Percentiles rank a stretch among this genome's conserved stretches.
phyloP scores from a whole-genome alignment of 176 grass and related monocot genomes.

The Ampelocalamus luodianensis region DNA sequence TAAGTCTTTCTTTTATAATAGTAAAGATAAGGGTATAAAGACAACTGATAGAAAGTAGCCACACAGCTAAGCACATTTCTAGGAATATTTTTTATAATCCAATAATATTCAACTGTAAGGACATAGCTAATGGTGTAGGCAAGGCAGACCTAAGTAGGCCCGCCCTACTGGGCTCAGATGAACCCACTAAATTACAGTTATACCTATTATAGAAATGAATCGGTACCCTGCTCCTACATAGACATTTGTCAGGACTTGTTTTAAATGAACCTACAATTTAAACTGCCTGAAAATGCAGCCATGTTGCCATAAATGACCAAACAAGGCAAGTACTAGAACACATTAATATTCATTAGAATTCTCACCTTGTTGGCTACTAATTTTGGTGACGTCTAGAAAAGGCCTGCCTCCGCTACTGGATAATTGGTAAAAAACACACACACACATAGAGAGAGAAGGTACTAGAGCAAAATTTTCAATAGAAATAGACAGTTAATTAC shows the following conservation, averaged over 20 bases:
- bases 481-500: background rate
- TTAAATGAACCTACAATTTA: background rate
- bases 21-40: background rate
- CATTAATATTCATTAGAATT: conserved; percentile 9
- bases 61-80: background rate
- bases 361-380: background rate
- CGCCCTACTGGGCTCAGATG: conserved; percentile 11
- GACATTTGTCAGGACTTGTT: background rate
- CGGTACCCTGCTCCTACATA: background rate
- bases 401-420: background rate
- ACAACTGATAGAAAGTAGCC: conserved; percentile 16
- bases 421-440: background rate
- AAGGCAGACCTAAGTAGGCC: conserved; percentile 19
- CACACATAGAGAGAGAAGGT: background rate
- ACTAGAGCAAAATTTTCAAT: background rate
- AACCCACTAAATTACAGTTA: conserved; percentile 11
- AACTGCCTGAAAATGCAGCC: conserved; percentile 1
- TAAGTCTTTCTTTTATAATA: too few relatives aligned
- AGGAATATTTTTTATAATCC: conserved; percentile 11
- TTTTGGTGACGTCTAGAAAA: conserved; percentile 12
- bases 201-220: background rate
- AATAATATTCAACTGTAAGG: conserved; percentile 2
- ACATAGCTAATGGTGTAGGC: conserved; percentile 11
- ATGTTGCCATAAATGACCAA: conserved; percentile 2
- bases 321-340: background rate